phyloP scores from a whole-genome alignment of 2,329 filamentous ascomycete species.

The Epichloe gansuensis region DNA sequence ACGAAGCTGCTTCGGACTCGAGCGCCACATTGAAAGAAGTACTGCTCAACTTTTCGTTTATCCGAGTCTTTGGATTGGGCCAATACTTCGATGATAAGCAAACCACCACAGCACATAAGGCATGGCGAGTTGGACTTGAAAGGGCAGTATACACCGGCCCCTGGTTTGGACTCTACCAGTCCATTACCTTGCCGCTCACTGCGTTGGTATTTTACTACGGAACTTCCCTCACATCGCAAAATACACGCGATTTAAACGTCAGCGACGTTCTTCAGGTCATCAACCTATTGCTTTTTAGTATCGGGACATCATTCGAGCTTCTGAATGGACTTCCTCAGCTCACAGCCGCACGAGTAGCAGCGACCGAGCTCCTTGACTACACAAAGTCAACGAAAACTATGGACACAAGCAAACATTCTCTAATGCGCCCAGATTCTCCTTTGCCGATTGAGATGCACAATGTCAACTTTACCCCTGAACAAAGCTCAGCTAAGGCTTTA shows the following conservation, averaged over 20 bases:
- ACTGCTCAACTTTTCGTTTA: constrained; percentile 66
- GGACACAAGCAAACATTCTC: constrained; percentile 20
- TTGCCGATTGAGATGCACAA: constrained; percentile 36
- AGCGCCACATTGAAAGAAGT: constrained; percentile 55
- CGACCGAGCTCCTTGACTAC: constrained; percentile 51
- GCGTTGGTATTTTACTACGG: constrained; percentile 81
- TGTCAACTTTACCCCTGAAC: constrained; percentile 43
- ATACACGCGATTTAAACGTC: constrained; percentile 33
- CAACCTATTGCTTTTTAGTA: constrained; percentile 72
- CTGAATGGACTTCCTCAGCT: constrained; percentile 72
- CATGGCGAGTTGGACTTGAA: constrained; percentile 49
- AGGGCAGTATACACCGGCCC: constrained; percentile 56
- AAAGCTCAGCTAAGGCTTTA: background rate
- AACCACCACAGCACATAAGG: constrained; percentile 32
- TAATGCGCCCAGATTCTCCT: constrained; percentile 13
- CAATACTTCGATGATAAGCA: constrained; percentile 57
- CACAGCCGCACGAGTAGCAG: constrained; percentile 59
- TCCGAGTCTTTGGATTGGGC: constrained; percentile 65
- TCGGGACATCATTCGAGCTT: constrained; percentile 59
- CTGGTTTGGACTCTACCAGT: constrained; percentile 69
- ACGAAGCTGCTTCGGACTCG: constrained; percentile 47
- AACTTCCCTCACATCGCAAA: constrained; percentile 45
- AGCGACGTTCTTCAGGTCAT: constrained; percentile 60
- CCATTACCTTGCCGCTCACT: constrained; percentile 56
- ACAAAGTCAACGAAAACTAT: constrained; percentile 40